A percentile compares a stretch with the other conserved stretches of the same genome.
These are phyloP conservation scores for Pythium phragmiticola DNA, from an alignment of 352 stramenopile species.

Conservation along the genomic window DNA sequence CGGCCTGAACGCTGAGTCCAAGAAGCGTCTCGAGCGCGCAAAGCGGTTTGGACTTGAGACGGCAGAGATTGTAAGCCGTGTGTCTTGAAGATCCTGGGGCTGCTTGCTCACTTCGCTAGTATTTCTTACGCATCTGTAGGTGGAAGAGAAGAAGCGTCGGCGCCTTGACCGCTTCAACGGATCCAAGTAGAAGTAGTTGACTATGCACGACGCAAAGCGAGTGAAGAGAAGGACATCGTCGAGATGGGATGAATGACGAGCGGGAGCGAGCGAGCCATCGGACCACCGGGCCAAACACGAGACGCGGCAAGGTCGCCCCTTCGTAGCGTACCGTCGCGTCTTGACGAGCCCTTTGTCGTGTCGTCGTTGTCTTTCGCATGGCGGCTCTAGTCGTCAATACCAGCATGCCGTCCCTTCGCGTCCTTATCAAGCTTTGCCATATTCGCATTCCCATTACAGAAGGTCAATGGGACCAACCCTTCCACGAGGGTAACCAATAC, in stretches of 20 bases:
- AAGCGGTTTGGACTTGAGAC: conserved; percentile 86
- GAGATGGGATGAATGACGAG: neutral
- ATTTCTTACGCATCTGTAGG: conserved; percentile 32
- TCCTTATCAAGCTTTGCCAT: too few species aligned
- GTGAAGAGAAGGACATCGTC: neutral
- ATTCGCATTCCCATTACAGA: too few species aligned
- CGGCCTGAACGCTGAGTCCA: conserved; percentile 77
- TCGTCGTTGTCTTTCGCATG: conserved; percentile 3
- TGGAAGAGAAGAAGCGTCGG: conserved; percentile 74
- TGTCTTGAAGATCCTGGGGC: too few species aligned
- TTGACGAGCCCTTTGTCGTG: neutral
- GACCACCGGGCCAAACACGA: neutral
- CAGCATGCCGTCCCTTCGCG: conserved; percentile 1
- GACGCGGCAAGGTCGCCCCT: neutral
- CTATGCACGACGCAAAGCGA: neutral
- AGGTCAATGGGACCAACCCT: too few species aligned
- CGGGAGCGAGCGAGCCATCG: neutral
- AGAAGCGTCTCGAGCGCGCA: conserved; percentile 76
- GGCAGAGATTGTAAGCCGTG: conserved; percentile 53
- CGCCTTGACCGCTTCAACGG: conserved; percentile 61
- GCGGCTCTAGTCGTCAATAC: neutral
- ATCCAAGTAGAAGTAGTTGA: conserved; percentile 20
- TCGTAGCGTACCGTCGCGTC: conserved; percentile 5
- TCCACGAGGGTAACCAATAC: conserved; percentile 1
- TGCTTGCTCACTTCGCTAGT: neutral